Conservation (phyloP, 2,329 filamentous ascomycete genomes). For the Ophiocordyceps robertsii region DNA sequence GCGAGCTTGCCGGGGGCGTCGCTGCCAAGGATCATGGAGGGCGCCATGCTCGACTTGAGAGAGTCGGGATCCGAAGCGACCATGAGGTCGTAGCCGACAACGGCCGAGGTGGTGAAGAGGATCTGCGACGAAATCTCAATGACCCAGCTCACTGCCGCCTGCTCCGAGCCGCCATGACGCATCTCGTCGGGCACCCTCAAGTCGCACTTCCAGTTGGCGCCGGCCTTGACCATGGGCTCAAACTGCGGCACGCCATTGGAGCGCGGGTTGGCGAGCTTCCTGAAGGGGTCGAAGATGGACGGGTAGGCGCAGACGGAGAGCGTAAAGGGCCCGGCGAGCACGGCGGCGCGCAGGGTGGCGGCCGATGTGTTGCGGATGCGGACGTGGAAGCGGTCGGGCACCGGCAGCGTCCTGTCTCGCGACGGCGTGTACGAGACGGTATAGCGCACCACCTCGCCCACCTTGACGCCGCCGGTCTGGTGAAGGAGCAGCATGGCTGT, state of each 20-base stretch:
- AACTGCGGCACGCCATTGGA: slow-evolving; percentile 74
- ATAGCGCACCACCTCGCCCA: slow-evolving; percentile 86
- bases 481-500: slow-evolving; percentile 74
- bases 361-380: slow-evolving; percentile 87
- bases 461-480: slow-evolving; percentile 81
- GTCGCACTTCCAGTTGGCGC: slow-evolving; percentile 70
- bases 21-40: slow-evolving; percentile 30
- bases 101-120: slow-evolving; percentile 80
- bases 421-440: slow-evolving; percentile 87
- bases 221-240: slow-evolving; percentile 92
- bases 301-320: slow-evolving; percentile 81
- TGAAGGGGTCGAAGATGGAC: slow-evolving; percentile 68
- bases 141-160: slow-evolving; percentile 60
- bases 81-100: slow-evolving; percentile 77
- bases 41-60: slow-evolving; percentile 44
- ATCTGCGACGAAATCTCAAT: slow-evolving; percentile 88
- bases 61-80: slow-evolving; percentile 79
- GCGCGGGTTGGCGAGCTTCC: slow-evolving; percentile 56
- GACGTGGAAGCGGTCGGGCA: slow-evolving; percentile 66
- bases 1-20: slow-evolving; percentile 54
- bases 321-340: slow-evolving; percentile 90
- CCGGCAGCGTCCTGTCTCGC: slow-evolving; percentile 77
- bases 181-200: slow-evolving; percentile 70
- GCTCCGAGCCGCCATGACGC: slow-evolving; percentile 27
- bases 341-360: slow-evolving; percentile 83